Percentiles rank a stretch among this genome's conserved stretches.
These are phyloP conservation scores for Talaromyces albobiverticillius DNA, from an alignment of 2,329 filamentous ascomycete genomes.

Conservation along the genomic window DNA sequence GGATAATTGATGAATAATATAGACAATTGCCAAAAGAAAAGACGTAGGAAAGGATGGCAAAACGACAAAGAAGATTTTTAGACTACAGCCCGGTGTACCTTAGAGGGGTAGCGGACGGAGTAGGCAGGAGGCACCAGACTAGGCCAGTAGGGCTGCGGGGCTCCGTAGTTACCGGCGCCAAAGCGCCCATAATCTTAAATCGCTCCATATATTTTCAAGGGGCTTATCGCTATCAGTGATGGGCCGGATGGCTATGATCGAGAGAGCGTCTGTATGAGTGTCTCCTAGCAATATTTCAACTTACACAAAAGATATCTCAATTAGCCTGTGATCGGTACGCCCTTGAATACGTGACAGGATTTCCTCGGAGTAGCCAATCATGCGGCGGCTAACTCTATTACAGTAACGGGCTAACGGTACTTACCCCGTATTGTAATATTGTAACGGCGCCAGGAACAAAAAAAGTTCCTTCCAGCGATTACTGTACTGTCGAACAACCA, in stretches of 20 bases:
- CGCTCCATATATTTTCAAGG: no score
- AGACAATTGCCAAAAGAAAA: not conserved
- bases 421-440: not conserved
- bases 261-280: no score
- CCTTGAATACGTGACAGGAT: no score
- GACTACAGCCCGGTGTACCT: not conserved
- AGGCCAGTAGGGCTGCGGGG: not conserved
- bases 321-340: no score
- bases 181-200: not conserved
- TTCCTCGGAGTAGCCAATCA: not conserved
- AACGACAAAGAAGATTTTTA: not conserved
- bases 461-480: not conserved
- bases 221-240: no score
- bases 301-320: no score
- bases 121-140: no score
- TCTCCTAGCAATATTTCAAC: no score
- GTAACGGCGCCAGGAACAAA: no score
- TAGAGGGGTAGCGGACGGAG: not conserved
- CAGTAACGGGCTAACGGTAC: no score
- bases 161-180: not conserved
- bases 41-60: not conserved
- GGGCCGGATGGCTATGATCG: not conserved
- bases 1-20: no score
- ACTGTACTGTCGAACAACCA: not conserved
- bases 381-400: not conserved